These are phyloP conservation scores for Adansonia madagascariensis DNA, from an alignment of 441 rosid genomes.

Conservation along the genomic window DNA sequence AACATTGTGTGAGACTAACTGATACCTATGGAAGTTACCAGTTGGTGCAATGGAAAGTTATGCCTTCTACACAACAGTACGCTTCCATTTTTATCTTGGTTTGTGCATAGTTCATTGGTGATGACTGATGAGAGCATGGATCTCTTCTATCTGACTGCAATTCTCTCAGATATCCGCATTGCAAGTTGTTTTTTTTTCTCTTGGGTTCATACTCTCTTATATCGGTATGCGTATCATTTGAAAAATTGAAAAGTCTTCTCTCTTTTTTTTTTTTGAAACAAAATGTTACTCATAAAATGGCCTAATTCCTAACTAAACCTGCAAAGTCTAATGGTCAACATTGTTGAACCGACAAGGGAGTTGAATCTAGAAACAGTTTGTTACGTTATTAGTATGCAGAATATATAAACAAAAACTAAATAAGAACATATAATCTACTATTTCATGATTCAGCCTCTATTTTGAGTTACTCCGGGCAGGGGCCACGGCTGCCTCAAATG, in stretches of 20 bases:
- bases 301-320: background rate
- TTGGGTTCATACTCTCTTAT: background rate
- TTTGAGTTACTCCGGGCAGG: background rate
- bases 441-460: background rate
- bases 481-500: background rate
- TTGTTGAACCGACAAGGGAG: background rate
- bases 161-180: background rate
- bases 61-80: conserved; percentile 55
- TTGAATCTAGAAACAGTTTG: background rate
- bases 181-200: too few relatives aligned
- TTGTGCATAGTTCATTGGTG: too few relatives aligned
- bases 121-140: too few relatives aligned
- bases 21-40: conserved; percentile 62
- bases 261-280: background rate
- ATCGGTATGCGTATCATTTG: background rate
- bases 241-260: background rate
- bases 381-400: background rate
- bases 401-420: background rate
- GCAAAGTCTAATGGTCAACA: background rate
- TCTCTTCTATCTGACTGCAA: background rate
- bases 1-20: conserved; percentile 68
- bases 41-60: conserved; percentile 62
- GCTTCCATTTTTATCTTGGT: background rate
- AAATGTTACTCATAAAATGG: background rate
- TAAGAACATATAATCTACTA: background rate